Conservation (phyloP, 257 asterid genomes). For the Coffea eugenioides region DNA sequence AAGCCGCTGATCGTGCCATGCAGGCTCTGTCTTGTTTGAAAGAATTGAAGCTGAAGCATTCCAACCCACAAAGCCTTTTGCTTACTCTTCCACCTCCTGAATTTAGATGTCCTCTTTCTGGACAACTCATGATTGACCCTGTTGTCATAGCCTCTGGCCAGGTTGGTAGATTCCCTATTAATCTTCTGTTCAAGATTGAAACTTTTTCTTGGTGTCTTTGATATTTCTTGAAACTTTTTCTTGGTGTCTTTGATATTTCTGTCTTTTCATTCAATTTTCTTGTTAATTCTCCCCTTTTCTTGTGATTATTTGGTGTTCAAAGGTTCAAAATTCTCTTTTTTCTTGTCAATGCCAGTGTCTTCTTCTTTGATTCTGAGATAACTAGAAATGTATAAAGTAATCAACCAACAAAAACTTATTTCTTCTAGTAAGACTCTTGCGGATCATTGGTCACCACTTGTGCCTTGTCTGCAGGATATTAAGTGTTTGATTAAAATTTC, state of each 20-base stretch:
- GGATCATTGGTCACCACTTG: background rate
- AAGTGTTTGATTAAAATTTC: background rate
- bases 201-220: background rate
- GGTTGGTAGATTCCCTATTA: conserved; percentile 27
- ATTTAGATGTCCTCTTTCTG: conserved; percentile 53
- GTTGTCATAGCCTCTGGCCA: conserved; percentile 56
- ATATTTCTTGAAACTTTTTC: no score
- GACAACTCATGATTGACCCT: conserved; percentile 48
- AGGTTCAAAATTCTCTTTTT: background rate
- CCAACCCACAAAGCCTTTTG: conserved; percentile 4
- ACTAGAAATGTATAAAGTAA: background rate
- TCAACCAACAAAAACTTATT: background rate
- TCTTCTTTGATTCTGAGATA: background rate
- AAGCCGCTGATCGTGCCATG: conserved; percentile 37
- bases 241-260: background rate
- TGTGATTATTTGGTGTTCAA: background rate
- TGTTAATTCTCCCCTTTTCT: background rate
- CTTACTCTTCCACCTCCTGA: conserved; percentile 33
- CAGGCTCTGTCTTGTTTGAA: conserved; percentile 33
- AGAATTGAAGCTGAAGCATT: conserved; percentile 29
- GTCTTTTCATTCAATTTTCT: background rate
- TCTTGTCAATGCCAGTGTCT: background rate
- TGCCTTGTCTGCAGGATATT: background rate
- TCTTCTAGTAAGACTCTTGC: background rate
- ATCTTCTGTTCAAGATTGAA: background rate